Evolutionary conservation across 2,329 filamentous ascomycete genomes (phyloP), one percentile per base, ranked within the genome.

Genomic region (Phaeophleospora eucalypticola): DNA sequence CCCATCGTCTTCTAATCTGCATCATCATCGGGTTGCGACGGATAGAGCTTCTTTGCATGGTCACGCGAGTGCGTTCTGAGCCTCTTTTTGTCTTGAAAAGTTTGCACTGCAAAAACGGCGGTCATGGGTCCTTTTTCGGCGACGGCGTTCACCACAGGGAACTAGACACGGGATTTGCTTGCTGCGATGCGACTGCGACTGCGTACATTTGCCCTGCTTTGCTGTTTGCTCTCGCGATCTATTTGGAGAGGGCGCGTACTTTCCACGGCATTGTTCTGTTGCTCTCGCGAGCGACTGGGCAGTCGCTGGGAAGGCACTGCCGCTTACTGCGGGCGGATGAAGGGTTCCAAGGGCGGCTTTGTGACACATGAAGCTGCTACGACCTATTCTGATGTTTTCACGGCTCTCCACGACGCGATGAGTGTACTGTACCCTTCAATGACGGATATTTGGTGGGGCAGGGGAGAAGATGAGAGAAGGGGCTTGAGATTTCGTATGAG

Each of bases 1-100:
- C 41, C 43, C 45, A 53, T 41, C 33, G 49, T 38, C 52, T 53
- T 51, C 47, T 57, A 58, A 58, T 46, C 37, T 41, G 39, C 39
- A 33, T 24, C 40, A 42, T 42, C 40, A 42, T 18, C 40, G 40
- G 27, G 40, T 42, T 17, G 40, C 21, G 20, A 43, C 15, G 45
- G 45, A 47, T 38, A 47, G 45, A 21, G 36, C 34, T 17, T 41
- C 27, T 21, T 29, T 41, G 39, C 20, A 29, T 41, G 39, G 17
- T 38, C 35, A 46, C 20, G 36, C 17, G 34, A 20, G 43, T 33
- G 36, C 10, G 15, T 46, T 46, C 36, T 46, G 17, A 36, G 38
- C 39, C 43, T 43, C 36, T 19, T 27, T n/a, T n/a, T 46, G 35
- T 46, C 39, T 37, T 38, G 16, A 43, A 47, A 43, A 42, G 45